These are phyloP conservation scores for Catenaria anguillulae DNA, from an alignment of 371 early-diverging fungal genomes.

Conservation along the genomic window DNA sequence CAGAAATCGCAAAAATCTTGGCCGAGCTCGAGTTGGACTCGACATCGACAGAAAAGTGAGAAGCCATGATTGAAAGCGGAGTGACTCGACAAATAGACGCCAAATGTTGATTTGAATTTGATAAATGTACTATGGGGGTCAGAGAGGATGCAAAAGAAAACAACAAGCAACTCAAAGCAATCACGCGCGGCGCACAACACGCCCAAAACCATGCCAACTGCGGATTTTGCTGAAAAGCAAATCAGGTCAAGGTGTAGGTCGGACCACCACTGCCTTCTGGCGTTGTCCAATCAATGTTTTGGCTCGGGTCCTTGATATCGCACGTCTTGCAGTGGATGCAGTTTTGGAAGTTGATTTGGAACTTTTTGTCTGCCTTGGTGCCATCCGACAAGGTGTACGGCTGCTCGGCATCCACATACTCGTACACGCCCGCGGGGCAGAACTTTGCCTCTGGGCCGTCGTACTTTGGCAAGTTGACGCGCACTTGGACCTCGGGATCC, in stretches of 20 bases:
- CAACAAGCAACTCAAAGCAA: too few species aligned
- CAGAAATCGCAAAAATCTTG: too few species aligned
- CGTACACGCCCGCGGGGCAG: conserved; percentile 97
- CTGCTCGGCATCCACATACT: conserved; percentile 85
- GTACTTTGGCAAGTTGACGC: conserved; percentile 65
- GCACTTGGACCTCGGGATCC: conserved; percentile 55
- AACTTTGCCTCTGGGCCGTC: conserved; percentile 94
- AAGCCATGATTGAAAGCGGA: too few species aligned
- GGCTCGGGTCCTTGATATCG: conserved; percentile 96
- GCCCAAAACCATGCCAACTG: too few species aligned
- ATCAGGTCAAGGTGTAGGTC: conserved; percentile 48
- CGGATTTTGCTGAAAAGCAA: too few species aligned
- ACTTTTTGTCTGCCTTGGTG: conserved; percentile 63
- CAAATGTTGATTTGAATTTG: too few species aligned
- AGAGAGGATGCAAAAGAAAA: too few species aligned
- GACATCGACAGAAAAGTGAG: too few species aligned
- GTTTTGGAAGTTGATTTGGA: conserved; percentile 95
- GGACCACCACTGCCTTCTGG: conserved; percentile 96
- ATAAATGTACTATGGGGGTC: too few species aligned
- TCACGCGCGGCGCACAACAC: too few species aligned
- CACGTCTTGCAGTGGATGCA: conserved; percentile 99
- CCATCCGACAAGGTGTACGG: conserved; percentile 15
- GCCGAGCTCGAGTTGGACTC: too few species aligned
- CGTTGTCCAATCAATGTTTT: conserved; percentile 97
- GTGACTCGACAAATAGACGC: too few species aligned